Conservation (phyloP, 192 early-diverging fungal genomes). For the Backusella macrospora region DNA sequence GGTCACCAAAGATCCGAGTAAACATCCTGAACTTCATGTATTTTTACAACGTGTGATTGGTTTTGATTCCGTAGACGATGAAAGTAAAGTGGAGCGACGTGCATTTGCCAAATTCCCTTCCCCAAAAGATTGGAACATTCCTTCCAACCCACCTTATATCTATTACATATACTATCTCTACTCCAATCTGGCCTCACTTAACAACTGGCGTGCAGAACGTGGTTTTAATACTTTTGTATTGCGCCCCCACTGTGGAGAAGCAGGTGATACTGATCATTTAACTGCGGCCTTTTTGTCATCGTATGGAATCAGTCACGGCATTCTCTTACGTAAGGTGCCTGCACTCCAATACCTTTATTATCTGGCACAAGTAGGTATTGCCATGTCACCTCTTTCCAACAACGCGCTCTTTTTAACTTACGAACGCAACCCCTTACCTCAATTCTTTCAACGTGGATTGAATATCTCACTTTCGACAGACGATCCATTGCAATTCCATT, state of each 20-base stretch:
- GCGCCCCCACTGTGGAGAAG: slow-evolving; percentile 93
- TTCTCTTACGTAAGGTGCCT: slow-evolving; percentile 91
- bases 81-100: slow-evolving; percentile 84
- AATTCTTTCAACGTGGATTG: slow-evolving; percentile 91
- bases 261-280: slow-evolving; percentile 94
- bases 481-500: slow-evolving; percentile 96
- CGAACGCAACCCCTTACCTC: slow-evolving; percentile 89
- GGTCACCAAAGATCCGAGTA: slow-evolving; percentile 82
- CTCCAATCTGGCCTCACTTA: slow-evolving; percentile 83
- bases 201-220: slow-evolving; percentile 72
- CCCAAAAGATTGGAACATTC: slow-evolving; percentile 59
- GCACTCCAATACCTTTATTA: slow-evolving; percentile 95
- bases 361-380: slow-evolving; percentile 92
- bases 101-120: slow-evolving; percentile 81
- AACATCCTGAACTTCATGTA: slow-evolving; percentile 88
- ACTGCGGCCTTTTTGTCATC: slow-evolving; percentile 86
- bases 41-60: slow-evolving; percentile 94
- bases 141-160: slow-evolving; percentile 87
- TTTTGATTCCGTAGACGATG: slow-evolving; percentile 95
- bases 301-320: slow-evolving; percentile 90
- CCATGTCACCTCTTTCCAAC: slow-evolving; percentile 97
- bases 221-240: slow-evolving; percentile 93
- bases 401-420: slow-evolving; percentile 94
- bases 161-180: slow-evolving; percentile 94
- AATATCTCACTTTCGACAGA: slow-evolving; percentile 94